Evolutionary conservation across 768 basidiomycete genomes (phyloP), one percentile per base, ranked within the genome.

Genomic region (Psilocybe tampanensis): DNA sequence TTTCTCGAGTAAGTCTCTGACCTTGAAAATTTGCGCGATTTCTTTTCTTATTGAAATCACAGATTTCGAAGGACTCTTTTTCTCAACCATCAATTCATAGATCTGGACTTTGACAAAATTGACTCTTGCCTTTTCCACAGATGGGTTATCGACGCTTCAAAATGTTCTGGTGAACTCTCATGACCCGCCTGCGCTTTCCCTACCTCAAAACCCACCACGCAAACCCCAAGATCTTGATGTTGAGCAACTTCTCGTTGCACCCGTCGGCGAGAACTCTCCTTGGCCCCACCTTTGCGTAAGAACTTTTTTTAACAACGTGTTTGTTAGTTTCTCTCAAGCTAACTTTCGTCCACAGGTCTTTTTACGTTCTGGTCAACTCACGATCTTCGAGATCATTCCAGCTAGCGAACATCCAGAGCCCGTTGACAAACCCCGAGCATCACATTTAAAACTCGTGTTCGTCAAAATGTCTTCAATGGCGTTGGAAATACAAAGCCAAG

Each of bases 81-180:
- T n/a, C n/a, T n/a, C n/a, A n/a, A n/a, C n/a, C n/a, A n/a, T 66
- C 33, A 22, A 33, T 39, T 24, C 15, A n/a, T 65, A 95, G 94
- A 86, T 96, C 47, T 94, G 93, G 85, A 86, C 90, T 4, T 77
- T 96, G 23, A 94, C 95, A 0, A 92, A 92, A 62, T 73, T 96
- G 29, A 75, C 76, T 0, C 72, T 97, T 19, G 89, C 85, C 0
- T 94, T 95, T 73, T 91, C 91, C 15, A 87, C 83, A 2, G 70
- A 78, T 7, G 76, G 78, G 3, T 66, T 93, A 21, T 73, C 80
- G 5, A 78, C 82, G 0, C 74, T 95, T 33, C 86, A 92, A 55
- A 81, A 82, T 22, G 81, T 89, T 1, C 71, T 95, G 15, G 76
- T 73, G 0, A 92, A 95, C 67, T 84, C 83, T 0, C 81, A 82